Base-by-base conservation (phyloP, 805 yeast species). In the Saturnispora galanensis region DNA sequence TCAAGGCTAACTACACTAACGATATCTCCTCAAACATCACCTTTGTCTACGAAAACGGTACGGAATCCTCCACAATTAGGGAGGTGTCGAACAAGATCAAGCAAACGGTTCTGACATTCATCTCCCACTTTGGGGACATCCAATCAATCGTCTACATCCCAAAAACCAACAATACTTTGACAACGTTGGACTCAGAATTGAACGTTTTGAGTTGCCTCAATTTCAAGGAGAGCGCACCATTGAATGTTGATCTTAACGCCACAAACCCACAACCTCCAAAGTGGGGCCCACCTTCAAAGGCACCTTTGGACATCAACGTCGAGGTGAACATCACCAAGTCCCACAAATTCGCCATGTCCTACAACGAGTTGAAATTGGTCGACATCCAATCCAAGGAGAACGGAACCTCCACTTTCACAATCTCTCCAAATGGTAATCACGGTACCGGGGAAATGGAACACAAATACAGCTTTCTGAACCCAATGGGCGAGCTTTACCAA, bases 371-470 rank as follows among this genome's bases (percentile, higher is more conserved):
- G 16, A 36, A 47, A 32, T 44, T 60, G 4, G 42, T 66, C 44
- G 49, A 58, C 10, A 49, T 64, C 21, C 45, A 50, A 26, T 56
- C 60, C 8, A 48, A 50, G 18, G 77, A 74, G 50, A 65, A 67
- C 38, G 80, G 79, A 17, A 63, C 71, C 2, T 70, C 79, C 0
- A 49, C 49, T 8, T 73, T 59, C 51, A 64, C 69, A 1, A 37
- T 73, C 3, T 60, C 73, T 6, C 70, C 70, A n/a, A 37, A 46
- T 9, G 77, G 77, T 3, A 73, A 73, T 50, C 58, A 63, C 48
- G 79, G 79, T 1, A 49, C 51, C n/a, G 78, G 76, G 7, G 42
- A 53, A 3, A 52, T 63, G 31, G 55, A 61, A 52, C 53, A 69
- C 64, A 43, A 59, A 48, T 48, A 71, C 50, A 56, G 58, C 17